phyloP scores from a whole-genome alignment of 2,329 filamentous ascomycete species.

The Amylocarpus encephaloides region DNA sequence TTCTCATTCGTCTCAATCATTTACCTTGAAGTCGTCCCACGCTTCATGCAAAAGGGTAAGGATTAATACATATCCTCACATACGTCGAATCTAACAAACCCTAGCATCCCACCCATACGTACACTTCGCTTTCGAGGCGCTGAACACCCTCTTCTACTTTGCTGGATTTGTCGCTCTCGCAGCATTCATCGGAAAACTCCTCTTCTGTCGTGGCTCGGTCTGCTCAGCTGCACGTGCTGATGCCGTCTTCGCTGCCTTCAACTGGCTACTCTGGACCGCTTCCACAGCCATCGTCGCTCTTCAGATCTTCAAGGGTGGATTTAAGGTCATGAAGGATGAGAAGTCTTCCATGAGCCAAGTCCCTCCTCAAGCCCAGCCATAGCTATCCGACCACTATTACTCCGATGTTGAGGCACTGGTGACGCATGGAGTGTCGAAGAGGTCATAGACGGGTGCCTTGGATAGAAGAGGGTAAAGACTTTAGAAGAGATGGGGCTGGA shows the following conservation, averaged over 20 bases:
- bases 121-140: constrained; percentile 42
- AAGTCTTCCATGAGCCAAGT: constrained; percentile 27
- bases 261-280: constrained; percentile 48
- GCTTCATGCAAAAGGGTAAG: constrained; percentile 31
- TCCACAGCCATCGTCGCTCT: constrained; percentile 41
- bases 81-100: neutral
- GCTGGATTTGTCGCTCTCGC: constrained; percentile 52
- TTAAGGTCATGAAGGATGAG: constrained; percentile 26
- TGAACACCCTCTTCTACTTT: constrained; percentile 53
- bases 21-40: constrained; percentile 46
- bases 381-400: neutral
- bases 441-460: constrained; percentile 11
- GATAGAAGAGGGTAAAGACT: neutral
- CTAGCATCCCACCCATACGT: constrained; percentile 43
- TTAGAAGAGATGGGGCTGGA: neutral
- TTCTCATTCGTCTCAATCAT: constrained; percentile 49
- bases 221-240: constrained; percentile 50
- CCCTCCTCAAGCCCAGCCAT: constrained; percentile 12
- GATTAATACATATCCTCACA: neutral
- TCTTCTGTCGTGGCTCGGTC: constrained; percentile 51
- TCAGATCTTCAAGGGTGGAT: constrained; percentile 41
- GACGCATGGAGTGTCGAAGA: constrained; percentile 9
- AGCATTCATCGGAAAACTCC: constrained; percentile 48
- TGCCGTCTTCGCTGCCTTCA: constrained; percentile 47
- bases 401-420: neutral